Conservation (phyloP, 2,329 filamentous ascomycete species). For the Cercospora zeae-maydis region DNA sequence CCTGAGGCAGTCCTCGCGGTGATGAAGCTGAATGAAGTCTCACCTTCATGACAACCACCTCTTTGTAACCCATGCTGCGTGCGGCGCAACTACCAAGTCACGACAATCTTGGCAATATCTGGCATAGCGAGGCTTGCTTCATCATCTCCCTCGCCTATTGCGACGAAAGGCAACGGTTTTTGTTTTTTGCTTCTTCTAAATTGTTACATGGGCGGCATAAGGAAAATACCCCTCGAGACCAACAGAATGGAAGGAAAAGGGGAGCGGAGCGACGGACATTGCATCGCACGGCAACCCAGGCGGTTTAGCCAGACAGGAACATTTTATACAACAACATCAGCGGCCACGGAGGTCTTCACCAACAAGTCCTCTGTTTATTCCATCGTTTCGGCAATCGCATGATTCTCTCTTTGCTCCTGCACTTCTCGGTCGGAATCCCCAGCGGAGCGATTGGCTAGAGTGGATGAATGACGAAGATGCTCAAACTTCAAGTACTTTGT, state of each 20-base stretch:
- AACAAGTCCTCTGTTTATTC: not conserved
- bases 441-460: not conserved
- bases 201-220: not conserved
- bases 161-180: not conserved
- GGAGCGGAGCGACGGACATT: not conserved
- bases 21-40: not conserved
- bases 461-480: no score
- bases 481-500: no score
- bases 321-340: not conserved
- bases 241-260: not conserved
- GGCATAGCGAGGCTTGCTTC: not conserved
- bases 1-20: not conserved
- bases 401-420: not conserved
- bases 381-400: not conserved
- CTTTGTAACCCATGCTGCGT: not conserved
- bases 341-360: not conserved
- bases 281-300: not conserved
- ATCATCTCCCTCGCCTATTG: not conserved
- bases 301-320: not conserved
- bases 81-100: not conserved
- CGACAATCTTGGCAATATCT: not conserved
- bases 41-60: not conserved
- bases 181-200: not conserved
- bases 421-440: slow-evolving; percentile 17
- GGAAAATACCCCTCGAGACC: not conserved